These are phyloP conservation scores for Panellus pusillus DNA, from an alignment of 768 basidiomycete genomes.

Conservation along the genomic window DNA sequence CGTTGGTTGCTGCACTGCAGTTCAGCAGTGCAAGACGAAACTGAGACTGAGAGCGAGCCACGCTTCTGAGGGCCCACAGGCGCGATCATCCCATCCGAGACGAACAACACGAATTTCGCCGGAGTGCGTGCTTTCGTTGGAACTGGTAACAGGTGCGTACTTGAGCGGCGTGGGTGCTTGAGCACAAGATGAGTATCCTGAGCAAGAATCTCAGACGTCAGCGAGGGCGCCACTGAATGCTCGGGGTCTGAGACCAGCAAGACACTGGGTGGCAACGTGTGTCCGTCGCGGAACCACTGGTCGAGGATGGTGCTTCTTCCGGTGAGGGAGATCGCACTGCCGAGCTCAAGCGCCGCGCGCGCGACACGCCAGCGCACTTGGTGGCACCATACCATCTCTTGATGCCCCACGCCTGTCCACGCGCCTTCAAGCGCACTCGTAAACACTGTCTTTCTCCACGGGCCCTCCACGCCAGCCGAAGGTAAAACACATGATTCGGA, in stretches of 20 bases:
- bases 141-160: constrained; percentile 55
- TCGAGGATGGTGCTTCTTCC: constrained; percentile 47
- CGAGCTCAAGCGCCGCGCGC: constrained; percentile 71
- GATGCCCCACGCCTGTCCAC: constrained; percentile 95
- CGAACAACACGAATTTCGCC: constrained; percentile 52
- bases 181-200: constrained; percentile 41
- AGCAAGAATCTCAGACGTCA: constrained; percentile 31
- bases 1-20: constrained; percentile 38
- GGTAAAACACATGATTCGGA: constrained; percentile 82
- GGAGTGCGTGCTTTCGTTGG: constrained; percentile 9
- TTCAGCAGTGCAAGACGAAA: constrained; percentile 43
- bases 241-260: too few species aligned
- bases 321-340: constrained; percentile 27
- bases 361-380: constrained; percentile 92
- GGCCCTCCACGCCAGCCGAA: constrained; percentile 16
- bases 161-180: constrained; percentile 40
- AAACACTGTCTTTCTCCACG: constrained; percentile 68
- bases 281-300: constrained; percentile 70
- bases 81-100: constrained; percentile 57
- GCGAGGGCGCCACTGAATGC: too few species aligned
- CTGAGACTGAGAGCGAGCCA: constrained; percentile 44
- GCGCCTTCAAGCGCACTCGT: constrained; percentile 86
- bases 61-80: constrained; percentile 51
- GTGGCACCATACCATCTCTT: constrained; percentile 98
- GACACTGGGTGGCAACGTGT: constrained; percentile 34